These are phyloP conservation scores for Lumnitzera littorea DNA, from an alignment of 345 rosid genomes.

Conservation along the genomic window DNA sequence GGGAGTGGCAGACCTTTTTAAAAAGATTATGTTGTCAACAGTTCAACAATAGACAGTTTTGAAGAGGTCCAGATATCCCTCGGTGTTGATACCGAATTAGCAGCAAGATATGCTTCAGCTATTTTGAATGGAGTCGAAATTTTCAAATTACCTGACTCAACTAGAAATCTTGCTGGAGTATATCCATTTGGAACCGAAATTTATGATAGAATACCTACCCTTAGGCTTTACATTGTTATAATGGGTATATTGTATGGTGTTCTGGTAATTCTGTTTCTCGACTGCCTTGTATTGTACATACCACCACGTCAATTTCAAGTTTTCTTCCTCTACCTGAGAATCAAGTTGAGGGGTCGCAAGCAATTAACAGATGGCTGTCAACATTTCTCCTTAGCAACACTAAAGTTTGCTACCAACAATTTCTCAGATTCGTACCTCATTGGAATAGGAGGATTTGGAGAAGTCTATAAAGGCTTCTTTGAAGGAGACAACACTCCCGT, in stretches of 20 bases:
- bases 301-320: not conserved
- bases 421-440: constrained; percentile 20
- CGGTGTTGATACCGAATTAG: constrained; percentile 8
- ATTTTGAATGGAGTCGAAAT: constrained; percentile 28
- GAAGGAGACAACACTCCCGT: constrained; percentile 18
- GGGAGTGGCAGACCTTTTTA: constrained; percentile 15
- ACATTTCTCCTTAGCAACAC: constrained; percentile 22
- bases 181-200: constrained; percentile 5
- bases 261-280: too few species aligned
- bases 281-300: not conserved
- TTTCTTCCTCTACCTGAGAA: not conserved
- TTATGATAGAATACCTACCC: not conserved
- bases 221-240: not conserved
- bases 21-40: constrained; percentile 18
- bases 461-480: constrained; percentile 26
- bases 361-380: constrained; percentile 6
- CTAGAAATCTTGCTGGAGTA: constrained; percentile 21
- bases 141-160: constrained; percentile 20
- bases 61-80: constrained; percentile 10
- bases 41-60: constrained; percentile 2
- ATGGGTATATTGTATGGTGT: constrained; percentile 4
- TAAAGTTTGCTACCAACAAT: constrained; percentile 18
- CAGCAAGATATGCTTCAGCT: constrained; percentile 19
- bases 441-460: constrained; percentile 33
- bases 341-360: too few species aligned